Percentiles rank a stretch among this genome's conserved stretches.
phyloP scores from a whole-genome alignment of 2,329 filamentous ascomycete species.

The Diplodia scrobiculata region DNA sequence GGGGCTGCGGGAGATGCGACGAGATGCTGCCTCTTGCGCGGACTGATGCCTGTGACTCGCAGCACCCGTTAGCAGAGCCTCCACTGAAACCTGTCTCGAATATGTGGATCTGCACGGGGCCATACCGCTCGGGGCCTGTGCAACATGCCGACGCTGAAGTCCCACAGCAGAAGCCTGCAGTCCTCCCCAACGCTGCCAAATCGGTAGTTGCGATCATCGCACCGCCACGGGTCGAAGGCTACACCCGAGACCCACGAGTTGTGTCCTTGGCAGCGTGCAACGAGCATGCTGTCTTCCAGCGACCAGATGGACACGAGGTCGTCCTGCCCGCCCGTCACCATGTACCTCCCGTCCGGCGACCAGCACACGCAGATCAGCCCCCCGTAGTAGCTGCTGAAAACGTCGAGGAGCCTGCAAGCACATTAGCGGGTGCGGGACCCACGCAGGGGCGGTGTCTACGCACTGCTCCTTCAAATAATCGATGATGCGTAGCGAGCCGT shows the following conservation, averaged over 20 bases:
- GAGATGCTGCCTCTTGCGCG: slow-evolving; percentile 59
- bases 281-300: slow-evolving; percentile 75
- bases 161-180: slow-evolving; percentile 86
- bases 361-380: slow-evolving; percentile 91
- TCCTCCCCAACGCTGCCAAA: slow-evolving; percentile 97
- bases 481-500: slow-evolving; percentile 84
- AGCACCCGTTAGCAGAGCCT: slow-evolving; percentile 20
- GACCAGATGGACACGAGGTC: slow-evolving; percentile 97
- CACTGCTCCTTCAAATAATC: slow-evolving; percentile 90
- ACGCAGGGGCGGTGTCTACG: slow-evolving; percentile 39
- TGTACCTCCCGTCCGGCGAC: slow-evolving; percentile 95
- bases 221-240: slow-evolving; percentile 95
- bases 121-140: slow-evolving; percentile 82
- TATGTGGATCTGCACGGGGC: slow-evolving; percentile 15
- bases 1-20: slow-evolving; percentile 54
- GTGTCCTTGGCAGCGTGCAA: slow-evolving; percentile 92
- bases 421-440: slow-evolving; percentile 7
- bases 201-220: slow-evolving; percentile 90
- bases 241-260: slow-evolving; percentile 93
- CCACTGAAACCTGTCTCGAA: slow-evolving; percentile 15
- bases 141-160: slow-evolving; percentile 96
- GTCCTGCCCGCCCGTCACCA: slow-evolving; percentile 92
- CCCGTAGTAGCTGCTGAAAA: slow-evolving; percentile 91
- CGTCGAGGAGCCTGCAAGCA: slow-evolving; percentile 68
- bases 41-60: slow-evolving; percentile 52